Evolutionary conservation across 2,329 filamentous ascomycete species (phyloP).

Genomic region (Arthrobotrys iridis): DNA sequence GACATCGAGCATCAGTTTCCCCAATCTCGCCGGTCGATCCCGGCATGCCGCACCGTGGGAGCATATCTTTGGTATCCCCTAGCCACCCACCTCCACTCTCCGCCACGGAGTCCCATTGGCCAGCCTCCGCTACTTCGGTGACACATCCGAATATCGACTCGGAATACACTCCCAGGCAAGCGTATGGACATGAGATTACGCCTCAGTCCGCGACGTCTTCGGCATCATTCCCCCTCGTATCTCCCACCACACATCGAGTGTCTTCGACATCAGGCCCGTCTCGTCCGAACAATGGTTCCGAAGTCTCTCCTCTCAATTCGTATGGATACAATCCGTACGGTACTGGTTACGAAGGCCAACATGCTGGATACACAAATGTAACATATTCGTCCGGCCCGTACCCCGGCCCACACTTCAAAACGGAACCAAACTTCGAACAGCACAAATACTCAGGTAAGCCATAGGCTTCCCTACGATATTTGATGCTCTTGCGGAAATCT

Average conservation of each 20-base stretch:
- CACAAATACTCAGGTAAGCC: constrained; percentile 53
- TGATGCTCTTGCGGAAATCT: constrained; percentile 51
- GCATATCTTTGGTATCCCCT: constrained; percentile 39
- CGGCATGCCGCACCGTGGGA: constrained; percentile 33
- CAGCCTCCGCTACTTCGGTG: constrained; percentile 45
- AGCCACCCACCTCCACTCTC: constrained; percentile 39
- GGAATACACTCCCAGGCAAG: constrained; percentile 29
- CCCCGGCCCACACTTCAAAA: constrained; percentile 29
- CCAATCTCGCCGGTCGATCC: constrained; percentile 36
- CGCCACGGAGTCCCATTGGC: constrained; percentile 49
- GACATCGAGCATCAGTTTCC: constrained; percentile 33
- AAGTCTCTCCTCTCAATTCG: constrained; percentile 30
- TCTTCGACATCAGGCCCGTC: constrained; percentile 14
- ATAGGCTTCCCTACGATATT: constrained; percentile 55
- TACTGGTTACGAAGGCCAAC: constrained; percentile 32
- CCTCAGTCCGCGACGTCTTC: constrained; percentile 45
- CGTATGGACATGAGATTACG: constrained; percentile 34
- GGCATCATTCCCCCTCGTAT: constrained; percentile 37
- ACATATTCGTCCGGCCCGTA: constrained; percentile 36
- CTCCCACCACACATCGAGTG: constrained; percentile 30
- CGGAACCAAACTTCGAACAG: constrained; percentile 45
- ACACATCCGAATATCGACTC: constrained; percentile 41
- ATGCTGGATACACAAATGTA: constrained; percentile 33
- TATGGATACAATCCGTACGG: constrained; percentile 48
- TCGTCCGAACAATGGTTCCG: constrained; percentile 33